phyloP scores from a whole-genome alignment of 805 yeast species.

The Saturnispora saitoi region DNA sequence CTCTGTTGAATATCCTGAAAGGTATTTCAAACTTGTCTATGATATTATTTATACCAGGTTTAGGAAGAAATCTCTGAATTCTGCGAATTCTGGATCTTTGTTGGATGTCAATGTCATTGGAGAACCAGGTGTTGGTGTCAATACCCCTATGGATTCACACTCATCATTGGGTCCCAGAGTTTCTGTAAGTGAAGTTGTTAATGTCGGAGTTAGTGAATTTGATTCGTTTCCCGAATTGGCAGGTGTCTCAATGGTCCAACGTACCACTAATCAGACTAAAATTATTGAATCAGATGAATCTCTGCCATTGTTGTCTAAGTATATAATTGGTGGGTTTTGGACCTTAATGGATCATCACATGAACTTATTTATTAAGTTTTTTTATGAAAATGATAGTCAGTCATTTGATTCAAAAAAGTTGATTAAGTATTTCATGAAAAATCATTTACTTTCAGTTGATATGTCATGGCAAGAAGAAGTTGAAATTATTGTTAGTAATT shows the following conservation, averaged over 20 bases:
- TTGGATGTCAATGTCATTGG: constrained; percentile 11
- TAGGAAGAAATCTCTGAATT: constrained; percentile 4
- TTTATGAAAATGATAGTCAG: constrained; percentile 11
- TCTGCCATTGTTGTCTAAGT: neutral
- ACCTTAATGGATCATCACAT: constrained; percentile 14
- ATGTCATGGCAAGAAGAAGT: neutral
- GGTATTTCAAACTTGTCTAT: constrained; percentile 16
- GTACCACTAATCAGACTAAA: constrained; percentile 1
- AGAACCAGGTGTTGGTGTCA: constrained; percentile 9
- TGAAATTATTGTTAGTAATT: constrained; percentile 16
- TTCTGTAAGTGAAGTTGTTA: constrained; percentile 18
- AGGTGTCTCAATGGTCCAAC: constrained; percentile 12
- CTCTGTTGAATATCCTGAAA: constrained; percentile 11
- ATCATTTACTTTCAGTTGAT: neutral
- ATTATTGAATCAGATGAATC: constrained; percentile 5
- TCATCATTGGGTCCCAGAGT: neutral
- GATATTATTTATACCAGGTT: constrained; percentile 8
- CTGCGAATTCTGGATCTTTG: constrained; percentile 7
- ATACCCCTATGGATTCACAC: neutral
- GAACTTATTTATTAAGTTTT: constrained; percentile 16
- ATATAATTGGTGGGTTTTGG: constrained; percentile 21
- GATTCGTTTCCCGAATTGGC: constrained; percentile 21
- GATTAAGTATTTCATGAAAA: constrained; percentile 8
- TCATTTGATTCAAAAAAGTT: constrained; percentile 2
- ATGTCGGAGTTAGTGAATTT: constrained; percentile 18